Evolutionary conservation across 2,329 filamentous ascomycete species (phyloP), one percentile per base, ranked within the genome.

Genomic region (Xylaria sp.): DNA sequence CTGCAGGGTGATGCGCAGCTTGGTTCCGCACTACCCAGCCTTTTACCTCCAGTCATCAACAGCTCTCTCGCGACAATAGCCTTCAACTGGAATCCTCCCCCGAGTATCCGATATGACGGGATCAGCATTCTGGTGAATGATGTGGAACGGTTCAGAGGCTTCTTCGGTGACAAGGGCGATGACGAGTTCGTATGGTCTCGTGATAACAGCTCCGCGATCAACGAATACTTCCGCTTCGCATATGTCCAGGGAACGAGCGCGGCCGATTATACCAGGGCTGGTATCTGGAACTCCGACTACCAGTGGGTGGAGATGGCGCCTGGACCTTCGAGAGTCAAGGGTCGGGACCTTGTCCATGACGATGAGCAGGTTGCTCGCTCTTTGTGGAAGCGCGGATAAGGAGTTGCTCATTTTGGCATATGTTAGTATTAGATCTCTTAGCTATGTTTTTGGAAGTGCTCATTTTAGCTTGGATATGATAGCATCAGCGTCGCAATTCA

Each of bases 71-170:
- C 92, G 61, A 91, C 86, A 11, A 93, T 94, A 70, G 86, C 87
- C 0, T 92, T 89, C 68, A 78, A 78, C 2, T 90, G 86, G 88
- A 80, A 80, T 2, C 68, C 78, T 42, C 83, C 83, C 26, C 81
- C 82, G 2, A 80, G 81, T 72, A 80, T 83, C 9, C 81, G 85
- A 26, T 93, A 89, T 73, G 91, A 95, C 74, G 93, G 93, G 13
- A 86, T 97, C 67, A 93, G 90, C 76, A 86, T 96, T 17, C 82
- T 97, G 0, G 92, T 97, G 71, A 96, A 97, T 75, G 93, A 97
- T 73, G 93, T 97, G 0, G 93, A 97, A 80, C 84, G 92, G 23
- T 94, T 91, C 78, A 83, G 91, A n/a, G 87, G 87, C 6, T 95
- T 91, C 78, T 91, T 91, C 69, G 86, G 85, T 54, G 86, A 89